A percentile compares a stretch with the other conserved stretches of the same genome.
These are phyloP conservation scores for Leucaena leucocephala DNA, from an alignment of 306 rosid genomes.

Conservation along the genomic window DNA sequence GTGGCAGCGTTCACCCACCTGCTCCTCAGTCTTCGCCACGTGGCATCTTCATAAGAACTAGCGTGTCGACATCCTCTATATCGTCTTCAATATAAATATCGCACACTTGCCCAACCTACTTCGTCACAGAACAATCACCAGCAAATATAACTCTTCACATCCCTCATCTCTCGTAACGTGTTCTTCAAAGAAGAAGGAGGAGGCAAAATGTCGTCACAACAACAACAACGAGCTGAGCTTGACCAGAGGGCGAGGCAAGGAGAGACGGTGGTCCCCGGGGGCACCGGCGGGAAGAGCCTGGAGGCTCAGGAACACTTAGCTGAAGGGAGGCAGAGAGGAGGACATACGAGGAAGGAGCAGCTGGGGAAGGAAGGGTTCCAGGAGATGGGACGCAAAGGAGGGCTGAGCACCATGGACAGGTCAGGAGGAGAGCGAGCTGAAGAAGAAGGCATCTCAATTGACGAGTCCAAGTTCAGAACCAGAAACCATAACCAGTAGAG, in stretches of 20 bases:
- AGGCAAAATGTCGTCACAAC: conserved; percentile 34
- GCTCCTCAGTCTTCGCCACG: not conserved
- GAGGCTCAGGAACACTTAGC: conserved; percentile 86
- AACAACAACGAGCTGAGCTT: conserved; percentile 55
- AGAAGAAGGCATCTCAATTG: conserved; percentile 54
- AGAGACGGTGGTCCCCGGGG: conserved; percentile 80
- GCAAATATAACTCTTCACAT: not conserved
- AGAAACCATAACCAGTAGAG: not conserved
- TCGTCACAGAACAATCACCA: not conserved
- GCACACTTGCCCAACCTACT: not conserved
- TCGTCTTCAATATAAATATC: not conserved
- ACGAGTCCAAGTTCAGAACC: conserved; percentile 66
- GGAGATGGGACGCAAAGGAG: conserved; percentile 80
- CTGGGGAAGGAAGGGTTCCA: conserved; percentile 55
- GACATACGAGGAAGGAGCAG: conserved; percentile 66
- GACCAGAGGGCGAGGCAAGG: conserved; percentile 70
- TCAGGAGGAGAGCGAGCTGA: conserved; percentile 63
- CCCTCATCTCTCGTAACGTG: not conserved
- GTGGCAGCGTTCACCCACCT: not conserved
- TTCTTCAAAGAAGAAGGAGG: not conserved
- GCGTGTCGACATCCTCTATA: not conserved
- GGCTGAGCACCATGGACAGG: conserved; percentile 59
- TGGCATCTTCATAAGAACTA: not conserved
- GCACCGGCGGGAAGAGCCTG: conserved; percentile 85
- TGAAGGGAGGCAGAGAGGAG: conserved; percentile 70